Conservation (phyloP, 331 rosid genomes). For the Telfairia occidentalis region DNA sequence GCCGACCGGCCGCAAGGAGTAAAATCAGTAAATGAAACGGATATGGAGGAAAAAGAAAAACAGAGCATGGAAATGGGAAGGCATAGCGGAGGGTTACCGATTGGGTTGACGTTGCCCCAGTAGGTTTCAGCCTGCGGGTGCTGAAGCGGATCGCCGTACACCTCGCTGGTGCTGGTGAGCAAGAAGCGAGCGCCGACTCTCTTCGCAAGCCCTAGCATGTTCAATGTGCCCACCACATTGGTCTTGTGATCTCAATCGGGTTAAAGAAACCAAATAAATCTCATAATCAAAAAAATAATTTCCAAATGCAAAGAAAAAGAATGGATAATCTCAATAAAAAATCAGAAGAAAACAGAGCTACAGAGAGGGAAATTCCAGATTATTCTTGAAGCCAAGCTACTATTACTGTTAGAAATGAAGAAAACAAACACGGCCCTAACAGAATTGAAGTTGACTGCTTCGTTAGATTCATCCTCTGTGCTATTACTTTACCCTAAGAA, state of each 20-base stretch:
- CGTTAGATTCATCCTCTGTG: neutral
- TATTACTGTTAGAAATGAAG: neutral
- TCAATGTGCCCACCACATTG: constrained; percentile 87
- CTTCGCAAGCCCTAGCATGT: constrained; percentile 88
- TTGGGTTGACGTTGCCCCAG: constrained; percentile 97
- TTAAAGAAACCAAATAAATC: constrained; percentile 37
- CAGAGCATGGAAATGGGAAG: neutral
- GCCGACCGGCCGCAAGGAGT: neutral
- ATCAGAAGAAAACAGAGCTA: neutral
- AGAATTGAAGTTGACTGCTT: neutral
- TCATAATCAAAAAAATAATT: neutral
- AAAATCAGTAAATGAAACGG: neutral
- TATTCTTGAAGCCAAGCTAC: neutral
- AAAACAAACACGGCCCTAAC: too few species aligned
- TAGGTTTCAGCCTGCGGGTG: constrained; percentile 86
- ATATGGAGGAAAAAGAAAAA: neutral
- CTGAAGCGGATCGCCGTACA: constrained; percentile 88
- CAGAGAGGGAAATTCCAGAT: neutral
- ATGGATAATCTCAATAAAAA: neutral
- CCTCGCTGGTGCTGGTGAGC: constrained; percentile 93
- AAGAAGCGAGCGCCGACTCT: constrained; percentile 75
- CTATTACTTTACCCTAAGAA: neutral
- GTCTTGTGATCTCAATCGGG: constrained; percentile 55
- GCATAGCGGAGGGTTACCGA: constrained; percentile 30
- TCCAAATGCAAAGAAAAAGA: neutral